Conservation (phyloP, 1,284 basidiomycete species). For the Limonomyces culmigenus region DNA sequence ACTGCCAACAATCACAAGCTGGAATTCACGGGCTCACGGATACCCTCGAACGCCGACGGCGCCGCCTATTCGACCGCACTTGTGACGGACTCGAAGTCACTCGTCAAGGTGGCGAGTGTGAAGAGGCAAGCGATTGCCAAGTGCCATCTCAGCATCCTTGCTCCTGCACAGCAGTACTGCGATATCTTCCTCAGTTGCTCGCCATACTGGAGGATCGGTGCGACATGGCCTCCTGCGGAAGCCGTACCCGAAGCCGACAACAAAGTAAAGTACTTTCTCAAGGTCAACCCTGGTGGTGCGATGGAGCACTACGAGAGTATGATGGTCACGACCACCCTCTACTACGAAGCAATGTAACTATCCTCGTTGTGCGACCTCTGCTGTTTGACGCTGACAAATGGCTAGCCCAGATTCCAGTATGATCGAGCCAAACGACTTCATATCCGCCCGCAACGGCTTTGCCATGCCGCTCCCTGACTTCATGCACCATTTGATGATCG, state of each 20-base stretch:
- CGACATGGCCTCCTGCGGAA: slow-evolving; percentile 63
- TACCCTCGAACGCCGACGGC: slow-evolving; percentile 33
- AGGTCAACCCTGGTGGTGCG: slow-evolving; percentile 63
- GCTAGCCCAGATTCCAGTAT: slow-evolving; percentile 52
- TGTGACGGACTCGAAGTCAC: slow-evolving; percentile 54
- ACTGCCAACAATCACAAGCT: slow-evolving; percentile 55
- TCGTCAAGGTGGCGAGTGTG: slow-evolving; percentile 54
- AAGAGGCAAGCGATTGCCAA: slow-evolving; percentile 55
- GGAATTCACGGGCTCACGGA: slow-evolving; percentile 64
- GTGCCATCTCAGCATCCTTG: slow-evolving; percentile 54
- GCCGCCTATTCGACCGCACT: slow-evolving; percentile 36
- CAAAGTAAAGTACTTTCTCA: slow-evolving; percentile 64
- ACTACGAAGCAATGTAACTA: slow-evolving; percentile 61
- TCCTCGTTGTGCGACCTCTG: slow-evolving; percentile 3
- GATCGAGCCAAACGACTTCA: slow-evolving; percentile 57
- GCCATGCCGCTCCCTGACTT: slow-evolving; percentile 68
- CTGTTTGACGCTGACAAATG: slow-evolving; percentile 5
- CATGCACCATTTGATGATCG: slow-evolving; percentile 56
- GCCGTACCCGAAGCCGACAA: slow-evolving; percentile 29
- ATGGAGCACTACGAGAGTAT: slow-evolving; percentile 67
- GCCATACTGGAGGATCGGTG: slow-evolving; percentile 48
- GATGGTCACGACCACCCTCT: slow-evolving; percentile 56
- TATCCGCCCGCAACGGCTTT: slow-evolving; percentile 61
- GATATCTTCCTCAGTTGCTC: slow-evolving; percentile 57
- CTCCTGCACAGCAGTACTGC: slow-evolving; percentile 55